phyloP scores from a whole-genome alignment of 306 rosid species.

The Cicer arietinum region DNA sequence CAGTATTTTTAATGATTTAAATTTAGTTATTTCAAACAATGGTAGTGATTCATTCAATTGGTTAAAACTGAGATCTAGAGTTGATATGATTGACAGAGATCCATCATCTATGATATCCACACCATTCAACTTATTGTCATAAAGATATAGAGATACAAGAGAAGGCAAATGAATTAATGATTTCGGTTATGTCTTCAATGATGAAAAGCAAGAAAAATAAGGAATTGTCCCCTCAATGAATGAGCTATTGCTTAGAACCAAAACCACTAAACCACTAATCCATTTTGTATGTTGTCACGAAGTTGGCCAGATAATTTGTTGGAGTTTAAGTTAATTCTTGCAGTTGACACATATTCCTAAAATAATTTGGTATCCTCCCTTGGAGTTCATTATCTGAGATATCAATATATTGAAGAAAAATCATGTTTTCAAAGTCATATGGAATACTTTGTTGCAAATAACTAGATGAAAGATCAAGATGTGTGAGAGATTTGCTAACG shows the following conservation, averaged over 20 bases:
- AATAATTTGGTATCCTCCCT: slow-evolving; percentile 32
- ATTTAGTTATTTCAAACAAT: background rate
- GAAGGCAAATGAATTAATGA: background rate
- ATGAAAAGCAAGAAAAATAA: slow-evolving; percentile 17
- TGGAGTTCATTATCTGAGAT: slow-evolving; percentile 31
- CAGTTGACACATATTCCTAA: slow-evolving; percentile 31
- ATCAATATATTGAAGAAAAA: background rate
- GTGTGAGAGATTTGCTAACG: slow-evolving; percentile 15
- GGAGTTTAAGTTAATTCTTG: background rate
- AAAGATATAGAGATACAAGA: background rate
- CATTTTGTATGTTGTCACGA: slow-evolving; percentile 27
- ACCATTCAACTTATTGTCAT: background rate
- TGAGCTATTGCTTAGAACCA: slow-evolving; percentile 20
- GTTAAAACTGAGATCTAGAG: background rate
- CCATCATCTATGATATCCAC: background rate
- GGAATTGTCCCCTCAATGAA: slow-evolving; percentile 5
- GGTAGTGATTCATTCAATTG: slow-evolving; percentile 6
- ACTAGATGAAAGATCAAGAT: background rate
- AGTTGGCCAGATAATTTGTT: slow-evolving; percentile 43
- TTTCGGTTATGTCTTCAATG: too few relatives aligned
- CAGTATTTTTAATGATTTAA: background rate
- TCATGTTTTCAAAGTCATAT: too few relatives aligned
- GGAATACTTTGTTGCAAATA: too few relatives aligned
- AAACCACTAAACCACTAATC: background rate
- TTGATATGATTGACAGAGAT: too few relatives aligned